Evolutionary conservation across 257 asterid species (phyloP).

Genomic region (Plantago major): DNA sequence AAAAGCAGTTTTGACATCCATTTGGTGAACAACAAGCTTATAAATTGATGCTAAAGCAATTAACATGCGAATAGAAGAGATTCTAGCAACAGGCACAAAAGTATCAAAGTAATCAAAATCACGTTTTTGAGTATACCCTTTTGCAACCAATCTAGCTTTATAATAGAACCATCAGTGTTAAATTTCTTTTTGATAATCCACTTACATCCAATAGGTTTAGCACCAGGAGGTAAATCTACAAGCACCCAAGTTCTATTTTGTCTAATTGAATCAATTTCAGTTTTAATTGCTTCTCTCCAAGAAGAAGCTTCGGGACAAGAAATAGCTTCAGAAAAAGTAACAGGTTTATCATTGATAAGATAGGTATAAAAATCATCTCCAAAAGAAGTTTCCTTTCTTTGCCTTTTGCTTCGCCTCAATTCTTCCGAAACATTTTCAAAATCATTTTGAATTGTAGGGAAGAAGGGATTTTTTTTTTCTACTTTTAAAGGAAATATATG

Average conservation of each 20-base stretch:
- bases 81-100: not conserved
- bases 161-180: not conserved
- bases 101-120: not conserved
- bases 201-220: not conserved
- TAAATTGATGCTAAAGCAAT: not conserved
- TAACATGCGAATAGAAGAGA: not conserved
- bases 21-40: not conserved
- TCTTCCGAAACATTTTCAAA: not conserved
- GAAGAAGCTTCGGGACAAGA: not conserved
- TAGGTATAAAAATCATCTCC: not conserved
- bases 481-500: not conserved
- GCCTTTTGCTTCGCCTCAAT: not conserved
- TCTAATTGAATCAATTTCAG: not conserved
- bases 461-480: not conserved
- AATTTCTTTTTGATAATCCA: not conserved
- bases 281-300: not conserved
- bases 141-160: not conserved
- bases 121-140: not conserved
- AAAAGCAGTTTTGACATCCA: not conserved
- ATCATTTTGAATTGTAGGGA: not conserved
- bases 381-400: not conserved
- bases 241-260: not conserved
- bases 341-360: not conserved
- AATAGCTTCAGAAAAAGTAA: not conserved
- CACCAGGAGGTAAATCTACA: not conserved